Evolutionary conservation across 2,329 filamentous ascomycete species (phyloP), one percentile per base, ranked within the genome.

Genomic region (Aurifilum marmelostoma): DNA sequence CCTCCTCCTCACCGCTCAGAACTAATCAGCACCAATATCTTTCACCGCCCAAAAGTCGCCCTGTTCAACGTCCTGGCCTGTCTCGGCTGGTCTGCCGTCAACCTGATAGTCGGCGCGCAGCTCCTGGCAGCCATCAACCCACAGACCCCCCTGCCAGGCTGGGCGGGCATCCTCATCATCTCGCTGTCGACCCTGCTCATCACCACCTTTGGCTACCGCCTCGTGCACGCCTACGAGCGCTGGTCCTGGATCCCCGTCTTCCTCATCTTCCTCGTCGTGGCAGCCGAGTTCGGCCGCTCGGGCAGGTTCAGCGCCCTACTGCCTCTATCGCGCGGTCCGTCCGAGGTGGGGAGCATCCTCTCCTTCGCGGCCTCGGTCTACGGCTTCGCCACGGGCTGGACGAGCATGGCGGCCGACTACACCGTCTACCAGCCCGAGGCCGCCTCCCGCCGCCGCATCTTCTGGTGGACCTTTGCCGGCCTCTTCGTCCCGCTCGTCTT

Each of bases 101-200:
- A 96, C 75, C 87, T 88, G 67, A 94, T 96, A 71, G 91, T 95
- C 21, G 92, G 92, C 24, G 91, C 91, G 0, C 90, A 95, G 77
- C 85, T 95, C 8, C 84, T 96, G 73, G 85, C 92, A 68, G 90
- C 92, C 0, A 89, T 95, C 60, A 94, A 93, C 76, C 69, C 69
- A 12, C 2, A 56, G 9, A 76, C 79, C 60, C 79, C 86, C 63
- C 88, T 94, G 72, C 91, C 91, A 8, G 91, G 91, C 60, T 91
- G 84, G 75, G 92, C 91, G 1, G 92, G 92, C 27, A 91, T 96
- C 71, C 79, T 95, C 52, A 86, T 94, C 72, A 92, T 94, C 72
- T 87, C 90, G 12, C 77, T 89, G 65, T 86, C 85, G 73, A 93
- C 91, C 0, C 85, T 93, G 65, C 67, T 89, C 60, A 83, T 95